A percentile compares a stretch with the other conserved stretches of the same genome.
These are phyloP conservation scores for Akanthomyces uredinophilus DNA, from an alignment of 2,329 filamentous ascomycete genomes.

Conservation along the genomic window DNA sequence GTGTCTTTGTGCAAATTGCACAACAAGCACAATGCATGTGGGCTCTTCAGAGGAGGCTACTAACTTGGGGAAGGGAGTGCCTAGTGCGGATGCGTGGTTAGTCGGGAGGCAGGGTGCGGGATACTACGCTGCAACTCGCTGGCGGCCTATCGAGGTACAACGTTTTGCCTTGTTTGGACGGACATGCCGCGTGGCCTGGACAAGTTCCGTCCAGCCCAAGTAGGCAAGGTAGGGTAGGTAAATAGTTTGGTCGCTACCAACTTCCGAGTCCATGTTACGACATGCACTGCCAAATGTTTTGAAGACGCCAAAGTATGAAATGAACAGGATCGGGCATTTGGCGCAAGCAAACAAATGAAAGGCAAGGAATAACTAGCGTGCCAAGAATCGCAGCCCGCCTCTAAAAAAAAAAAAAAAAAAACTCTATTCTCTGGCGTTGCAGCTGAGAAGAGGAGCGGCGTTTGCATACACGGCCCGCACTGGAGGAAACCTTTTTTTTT, in stretches of 20 bases:
- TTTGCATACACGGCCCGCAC: too few relatives aligned
- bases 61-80: background rate
- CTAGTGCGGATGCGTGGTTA: background rate
- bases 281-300: too few relatives aligned
- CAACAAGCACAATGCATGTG: background rate
- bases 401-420: too few relatives aligned
- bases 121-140: background rate
- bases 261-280: background rate
- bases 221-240: background rate
- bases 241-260: background rate
- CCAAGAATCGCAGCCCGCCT: too few relatives aligned
- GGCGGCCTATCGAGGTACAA: background rate
- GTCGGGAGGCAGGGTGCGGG: background rate
- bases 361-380: too few relatives aligned
- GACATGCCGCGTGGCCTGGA: background rate
- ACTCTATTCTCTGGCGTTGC: too few relatives aligned
- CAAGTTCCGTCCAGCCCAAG: background rate
- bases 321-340: too few relatives aligned
- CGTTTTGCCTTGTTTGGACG: conserved; percentile 7
- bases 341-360: too few relatives aligned
- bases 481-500: too few relatives aligned
- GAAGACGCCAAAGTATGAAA: too few relatives aligned
- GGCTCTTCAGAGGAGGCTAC: too few relatives aligned
- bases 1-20: background rate
- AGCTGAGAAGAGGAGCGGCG: too few relatives aligned